phyloP scores from a whole-genome alignment of 495 filamentous ascomycete genomes.

The Wilcoxina mikolae region DNA sequence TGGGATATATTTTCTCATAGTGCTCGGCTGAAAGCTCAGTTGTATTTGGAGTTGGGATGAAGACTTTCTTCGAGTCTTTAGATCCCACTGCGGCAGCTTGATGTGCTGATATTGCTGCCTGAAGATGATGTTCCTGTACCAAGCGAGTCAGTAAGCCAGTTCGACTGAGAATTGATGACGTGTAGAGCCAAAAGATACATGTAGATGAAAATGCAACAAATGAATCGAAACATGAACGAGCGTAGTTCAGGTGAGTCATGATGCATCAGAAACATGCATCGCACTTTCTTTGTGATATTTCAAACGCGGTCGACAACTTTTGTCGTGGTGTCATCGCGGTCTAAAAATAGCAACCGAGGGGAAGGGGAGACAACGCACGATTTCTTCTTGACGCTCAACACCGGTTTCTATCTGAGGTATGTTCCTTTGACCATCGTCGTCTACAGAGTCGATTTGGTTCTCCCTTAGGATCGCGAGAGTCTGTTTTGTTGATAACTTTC shows the following conservation, averaged over 20 bases:
- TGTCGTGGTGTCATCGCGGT: no score
- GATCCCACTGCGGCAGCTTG: conserved; percentile 51
- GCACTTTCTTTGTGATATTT: no score
- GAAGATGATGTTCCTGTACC: conserved; percentile 88
- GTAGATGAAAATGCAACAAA: background rate
- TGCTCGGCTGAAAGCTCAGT: conserved; percentile 60
- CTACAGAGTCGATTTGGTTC: conserved; percentile 66
- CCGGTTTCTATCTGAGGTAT: conserved; percentile 82
- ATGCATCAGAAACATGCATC: no score
- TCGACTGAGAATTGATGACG: background rate
- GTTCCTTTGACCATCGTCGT: conserved; percentile 51
- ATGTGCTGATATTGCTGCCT: conserved; percentile 70
- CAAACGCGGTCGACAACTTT: no score
- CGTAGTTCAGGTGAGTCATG: no score
- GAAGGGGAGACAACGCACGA: conserved; percentile 50
- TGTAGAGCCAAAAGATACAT: background rate
- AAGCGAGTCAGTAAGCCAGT: background rate
- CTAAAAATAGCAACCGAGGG: conserved; percentile 28
- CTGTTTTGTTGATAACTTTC: conserved; percentile 83
- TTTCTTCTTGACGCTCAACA: conserved; percentile 92
- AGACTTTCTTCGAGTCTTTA: conserved; percentile 53
- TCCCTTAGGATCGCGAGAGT: conserved; percentile 72
- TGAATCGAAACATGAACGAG: background rate
- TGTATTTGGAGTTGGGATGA: conserved; percentile 72
- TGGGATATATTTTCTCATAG: conserved; percentile 80